These are phyloP conservation scores for Mortierella sp. DNA, from an alignment of 371 early-diverging fungal species.

Conservation along the genomic window DNA sequence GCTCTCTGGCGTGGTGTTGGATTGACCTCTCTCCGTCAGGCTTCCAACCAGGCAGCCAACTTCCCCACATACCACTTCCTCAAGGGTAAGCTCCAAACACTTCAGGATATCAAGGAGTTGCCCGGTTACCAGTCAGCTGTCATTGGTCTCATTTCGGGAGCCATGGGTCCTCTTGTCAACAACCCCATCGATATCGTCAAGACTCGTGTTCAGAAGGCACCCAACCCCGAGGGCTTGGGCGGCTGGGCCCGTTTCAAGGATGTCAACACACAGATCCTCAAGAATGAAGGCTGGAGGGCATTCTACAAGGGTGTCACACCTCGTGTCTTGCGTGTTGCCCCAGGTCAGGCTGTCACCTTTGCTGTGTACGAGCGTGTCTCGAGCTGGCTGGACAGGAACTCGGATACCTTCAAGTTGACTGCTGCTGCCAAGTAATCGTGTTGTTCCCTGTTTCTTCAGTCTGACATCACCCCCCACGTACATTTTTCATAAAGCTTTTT, in stretches of 20 bases:
- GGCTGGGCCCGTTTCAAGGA: slow-evolving; percentile 85
- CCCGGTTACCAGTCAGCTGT: slow-evolving; percentile 93
- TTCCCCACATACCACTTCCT: slow-evolving; percentile 96
- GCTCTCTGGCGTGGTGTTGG: slow-evolving; percentile 97
- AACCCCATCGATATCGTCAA: slow-evolving; percentile 98
- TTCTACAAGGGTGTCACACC: slow-evolving; percentile 98
- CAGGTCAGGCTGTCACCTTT: slow-evolving; percentile 89
- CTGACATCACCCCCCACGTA: no score
- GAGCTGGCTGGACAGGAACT: slow-evolving; percentile 73
- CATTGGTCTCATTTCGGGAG: slow-evolving; percentile 95
- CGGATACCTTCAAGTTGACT: slow-evolving; percentile 56
- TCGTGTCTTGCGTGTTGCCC: slow-evolving; percentile 90
- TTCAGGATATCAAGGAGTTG: slow-evolving; percentile 84
- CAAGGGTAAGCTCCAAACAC: slow-evolving; percentile 73
- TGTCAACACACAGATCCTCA: slow-evolving; percentile 77
- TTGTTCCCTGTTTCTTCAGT: no score
- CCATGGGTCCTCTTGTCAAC: slow-evolving; percentile 96
- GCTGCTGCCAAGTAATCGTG: slow-evolving; percentile 30
- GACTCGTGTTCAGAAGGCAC: slow-evolving; percentile 94
- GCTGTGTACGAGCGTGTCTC: slow-evolving; percentile 90
- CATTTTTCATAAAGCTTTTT: no score
- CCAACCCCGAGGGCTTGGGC: slow-evolving; percentile 70
- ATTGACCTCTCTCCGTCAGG: slow-evolving; percentile 95
- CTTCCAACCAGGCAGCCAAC: slow-evolving; percentile 98
- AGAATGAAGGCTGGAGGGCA: slow-evolving; percentile 91